Conservation (phyloP, 1,284 basidiomycete species). For the Cutaneotrichosporon sp. region DNA sequence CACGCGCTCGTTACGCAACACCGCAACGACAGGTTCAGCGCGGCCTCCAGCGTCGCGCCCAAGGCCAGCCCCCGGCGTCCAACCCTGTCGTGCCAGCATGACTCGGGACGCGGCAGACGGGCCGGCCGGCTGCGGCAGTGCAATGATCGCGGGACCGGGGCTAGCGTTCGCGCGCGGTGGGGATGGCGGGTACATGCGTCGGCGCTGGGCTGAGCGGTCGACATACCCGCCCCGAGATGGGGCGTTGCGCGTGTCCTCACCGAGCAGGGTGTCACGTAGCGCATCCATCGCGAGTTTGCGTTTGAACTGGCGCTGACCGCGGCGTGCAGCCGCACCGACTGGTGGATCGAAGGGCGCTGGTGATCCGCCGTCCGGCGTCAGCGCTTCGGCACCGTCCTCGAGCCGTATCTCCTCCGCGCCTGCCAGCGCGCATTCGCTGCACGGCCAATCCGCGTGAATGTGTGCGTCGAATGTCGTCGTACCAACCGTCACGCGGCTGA, state of each 20-base stretch:
- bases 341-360: slow-evolving; percentile 2
- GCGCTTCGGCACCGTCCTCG: slow-evolving; percentile 29
- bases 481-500: slow-evolving; percentile 39
- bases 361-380: background rate
- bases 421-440: slow-evolving; percentile 40
- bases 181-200: slow-evolving; percentile 32
- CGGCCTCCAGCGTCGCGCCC: slow-evolving; percentile 38
- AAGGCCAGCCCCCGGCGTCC: slow-evolving; percentile 41
- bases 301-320: slow-evolving; percentile 20
- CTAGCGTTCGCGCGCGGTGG: slow-evolving; percentile 21
- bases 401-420: slow-evolving; percentile 38
- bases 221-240: slow-evolving; percentile 21
- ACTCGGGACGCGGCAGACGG: slow-evolving; percentile 25
- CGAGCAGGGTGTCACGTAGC: slow-evolving; percentile 38
- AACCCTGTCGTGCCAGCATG: slow-evolving; percentile 44
- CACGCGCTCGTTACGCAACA: slow-evolving; percentile 32
- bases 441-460: slow-evolving; percentile 50
- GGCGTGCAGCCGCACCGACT: slow-evolving; percentile 9
- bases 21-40: slow-evolving; percentile 33
- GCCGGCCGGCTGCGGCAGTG: slow-evolving; percentile 12
- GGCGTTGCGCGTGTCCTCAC: slow-evolving; percentile 14
- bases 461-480: slow-evolving; percentile 44
- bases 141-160: background rate
- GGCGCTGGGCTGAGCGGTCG: slow-evolving; percentile 47
- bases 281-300: slow-evolving; percentile 37